Evolutionary conservation across 2,329 filamentous ascomycete genomes (phyloP), one percentile per base, ranked within the genome.

Genomic region (Microcera coccophila): DNA sequence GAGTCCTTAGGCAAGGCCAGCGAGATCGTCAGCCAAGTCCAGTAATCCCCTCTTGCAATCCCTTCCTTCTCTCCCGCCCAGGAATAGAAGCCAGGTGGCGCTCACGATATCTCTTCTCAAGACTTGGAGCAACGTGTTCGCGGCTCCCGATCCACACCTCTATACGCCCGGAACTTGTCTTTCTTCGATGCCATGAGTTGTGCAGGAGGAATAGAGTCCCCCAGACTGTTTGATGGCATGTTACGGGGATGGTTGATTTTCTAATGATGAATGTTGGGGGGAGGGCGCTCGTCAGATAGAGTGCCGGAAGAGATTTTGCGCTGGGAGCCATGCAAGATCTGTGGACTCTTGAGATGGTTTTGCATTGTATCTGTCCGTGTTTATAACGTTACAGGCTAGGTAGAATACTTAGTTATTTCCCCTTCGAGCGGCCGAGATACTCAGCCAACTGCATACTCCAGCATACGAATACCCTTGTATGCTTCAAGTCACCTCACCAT

Each of bases 1-100:
- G 93, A 98, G 70, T 94, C 87, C 42, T 75, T 98, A 61, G 72
- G 78, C 56, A 85, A 87, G 68, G 93, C 93, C 44, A 93, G 84
- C 68, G 93, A 98, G 75, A 97, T 98, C 71, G 93, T 98, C 64
- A 90, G 88, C 69, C 80, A 84, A 65, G 81, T 84, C 43, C 78
- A 82, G 74, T 82, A 74, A 64, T 32, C 44, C 37, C 16, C 38
- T 11, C 26, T n/a, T n/a, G 9, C 36, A 14, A 21, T 19, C 26
- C n/a, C 38, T 44, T 29, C 41, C 39, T 50, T 36, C 37, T 48
- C 36, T 52, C 44, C 48, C 45, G 35, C 32, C 40, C 41, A 38
- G 45, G 39, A 24, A 49, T 42, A 41, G 38, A 45, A 49, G 34
- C 39, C 45, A 34, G 22, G 29, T 33, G 37, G 44, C 35, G 36